phyloP scores from a whole-genome alignment of 495 filamentous ascomycete species.

The Daldinia decipiens region DNA sequence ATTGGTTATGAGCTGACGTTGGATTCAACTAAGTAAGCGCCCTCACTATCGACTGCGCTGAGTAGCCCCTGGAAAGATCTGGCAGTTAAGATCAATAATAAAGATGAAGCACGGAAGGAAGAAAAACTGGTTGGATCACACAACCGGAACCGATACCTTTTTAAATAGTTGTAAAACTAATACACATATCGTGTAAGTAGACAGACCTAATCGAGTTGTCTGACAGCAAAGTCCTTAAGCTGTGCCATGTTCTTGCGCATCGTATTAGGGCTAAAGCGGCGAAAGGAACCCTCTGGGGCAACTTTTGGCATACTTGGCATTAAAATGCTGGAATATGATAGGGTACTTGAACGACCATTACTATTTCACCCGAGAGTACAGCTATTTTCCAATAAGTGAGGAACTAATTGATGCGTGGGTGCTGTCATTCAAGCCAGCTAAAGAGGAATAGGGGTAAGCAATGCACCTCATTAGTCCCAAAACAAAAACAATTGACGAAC shows the following conservation, averaged over 20 bases:
- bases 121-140: not conserved
- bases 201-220: too few species aligned
- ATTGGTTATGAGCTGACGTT: not conserved
- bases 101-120: not conserved
- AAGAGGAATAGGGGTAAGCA: not conserved
- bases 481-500: not conserved
- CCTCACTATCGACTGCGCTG: too few species aligned
- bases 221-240: not conserved
- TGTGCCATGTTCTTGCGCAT: not conserved
- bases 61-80: not conserved
- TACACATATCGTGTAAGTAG: not conserved
- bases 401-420: not conserved
- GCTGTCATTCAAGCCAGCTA: not conserved
- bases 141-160: too few species aligned
- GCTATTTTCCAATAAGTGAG: not conserved
- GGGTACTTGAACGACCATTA: not conserved
- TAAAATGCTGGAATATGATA: slow-evolving; percentile 1
- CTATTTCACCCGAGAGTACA: not conserved
- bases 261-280: not conserved
- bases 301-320: not conserved
- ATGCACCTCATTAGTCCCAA: not conserved
- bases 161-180: not conserved
- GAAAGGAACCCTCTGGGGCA: not conserved
- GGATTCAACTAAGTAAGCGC: too few species aligned
- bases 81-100: not conserved